Evolutionary conservation across 2,329 filamentous ascomycete species (phyloP).

Genomic region (Stachybotrys chlorohalonatus): DNA sequence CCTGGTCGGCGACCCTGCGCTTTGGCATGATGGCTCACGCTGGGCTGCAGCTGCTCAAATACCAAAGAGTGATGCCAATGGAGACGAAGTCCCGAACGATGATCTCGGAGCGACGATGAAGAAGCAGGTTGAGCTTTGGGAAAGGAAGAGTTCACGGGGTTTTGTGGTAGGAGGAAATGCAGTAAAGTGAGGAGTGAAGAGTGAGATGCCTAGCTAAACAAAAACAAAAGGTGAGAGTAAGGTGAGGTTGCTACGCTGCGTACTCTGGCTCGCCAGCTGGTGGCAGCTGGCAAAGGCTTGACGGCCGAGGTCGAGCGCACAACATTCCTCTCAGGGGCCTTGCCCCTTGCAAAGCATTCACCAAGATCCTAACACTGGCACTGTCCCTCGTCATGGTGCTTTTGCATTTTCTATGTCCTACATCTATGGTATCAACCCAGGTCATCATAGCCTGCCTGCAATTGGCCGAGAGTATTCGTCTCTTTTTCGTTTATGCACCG

Average conservation of each 20-base stretch:
- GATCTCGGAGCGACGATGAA: no score
- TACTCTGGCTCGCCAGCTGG: not conserved
- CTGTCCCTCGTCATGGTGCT: slow-evolving; percentile 14
- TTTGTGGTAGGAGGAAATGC: no score
- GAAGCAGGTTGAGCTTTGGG: not conserved
- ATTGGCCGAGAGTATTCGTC: slow-evolving; percentile 4
- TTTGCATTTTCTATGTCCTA: slow-evolving; percentile 18
- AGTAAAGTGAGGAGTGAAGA: not conserved
- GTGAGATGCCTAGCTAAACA: not conserved
- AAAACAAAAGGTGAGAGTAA: not conserved
- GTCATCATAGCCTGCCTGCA: slow-evolving; percentile 19
- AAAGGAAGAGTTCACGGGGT: not conserved
- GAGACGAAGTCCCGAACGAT: no score
- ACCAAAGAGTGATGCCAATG: no score
- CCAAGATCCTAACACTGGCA: not conserved
- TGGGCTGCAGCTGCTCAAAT: no score
- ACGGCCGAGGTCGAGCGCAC: no score
- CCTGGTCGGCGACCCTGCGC: no score
- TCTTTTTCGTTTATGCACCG: slow-evolving; percentile 7
- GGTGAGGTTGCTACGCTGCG: not conserved
- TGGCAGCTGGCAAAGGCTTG: not conserved
- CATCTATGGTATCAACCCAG: slow-evolving; percentile 30
- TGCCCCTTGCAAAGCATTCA: not conserved
- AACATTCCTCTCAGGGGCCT: not conserved
- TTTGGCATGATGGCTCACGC: no score